These are phyloP conservation scores for Solanum dulcamara DNA, from an alignment of 257 asterid genomes.

Conservation along the genomic window DNA sequence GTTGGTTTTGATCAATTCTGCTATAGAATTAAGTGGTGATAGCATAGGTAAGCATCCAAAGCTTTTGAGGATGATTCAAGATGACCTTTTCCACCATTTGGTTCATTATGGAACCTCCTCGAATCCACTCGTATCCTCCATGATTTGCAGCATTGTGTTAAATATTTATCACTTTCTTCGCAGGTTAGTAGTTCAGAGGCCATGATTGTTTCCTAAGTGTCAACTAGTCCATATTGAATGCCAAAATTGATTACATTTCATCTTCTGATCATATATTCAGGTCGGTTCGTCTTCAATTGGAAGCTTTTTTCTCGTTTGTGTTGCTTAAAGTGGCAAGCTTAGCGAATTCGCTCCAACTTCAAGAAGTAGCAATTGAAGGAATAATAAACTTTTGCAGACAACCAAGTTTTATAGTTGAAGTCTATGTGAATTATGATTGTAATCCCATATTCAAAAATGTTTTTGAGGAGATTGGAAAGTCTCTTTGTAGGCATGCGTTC, in stretches of 20 bases:
- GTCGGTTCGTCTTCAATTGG: slow-evolving; percentile 76
- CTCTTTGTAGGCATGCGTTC: slow-evolving; percentile 76
- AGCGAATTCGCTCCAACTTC: slow-evolving; percentile 42
- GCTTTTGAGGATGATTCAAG: slow-evolving; percentile 85
- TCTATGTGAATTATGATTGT: slow-evolving; percentile 71
- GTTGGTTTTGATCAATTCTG: slow-evolving; percentile 59
- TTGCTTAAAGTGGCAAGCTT: slow-evolving; percentile 41
- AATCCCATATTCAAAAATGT: slow-evolving; percentile 65
- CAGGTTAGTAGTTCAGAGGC: slow-evolving; percentile 23
- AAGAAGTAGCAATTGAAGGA: slow-evolving; percentile 85
- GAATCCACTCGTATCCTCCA: slow-evolving; percentile 68
- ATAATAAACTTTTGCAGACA: slow-evolving; percentile 79
- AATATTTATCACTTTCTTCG: slow-evolving; percentile 80
- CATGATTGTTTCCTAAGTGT: not conserved
- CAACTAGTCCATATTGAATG: not conserved
- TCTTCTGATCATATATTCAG: slow-evolving; percentile 21
- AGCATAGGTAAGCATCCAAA: slow-evolving; percentile 84
- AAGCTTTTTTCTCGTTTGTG: slow-evolving; percentile 71
- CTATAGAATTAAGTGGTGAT: slow-evolving; percentile 78
- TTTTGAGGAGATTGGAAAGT: slow-evolving; percentile 67
- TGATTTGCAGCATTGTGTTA: slow-evolving; percentile 81
- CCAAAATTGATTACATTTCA: not conserved
- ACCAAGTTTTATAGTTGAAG: slow-evolving; percentile 54
- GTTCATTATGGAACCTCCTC: slow-evolving; percentile 66
- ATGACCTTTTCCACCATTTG: slow-evolving; percentile 77